These are phyloP conservation scores for Drosera spatulata DNA, from an alignment of 179 eudicot species.

Conservation along the genomic window DNA sequence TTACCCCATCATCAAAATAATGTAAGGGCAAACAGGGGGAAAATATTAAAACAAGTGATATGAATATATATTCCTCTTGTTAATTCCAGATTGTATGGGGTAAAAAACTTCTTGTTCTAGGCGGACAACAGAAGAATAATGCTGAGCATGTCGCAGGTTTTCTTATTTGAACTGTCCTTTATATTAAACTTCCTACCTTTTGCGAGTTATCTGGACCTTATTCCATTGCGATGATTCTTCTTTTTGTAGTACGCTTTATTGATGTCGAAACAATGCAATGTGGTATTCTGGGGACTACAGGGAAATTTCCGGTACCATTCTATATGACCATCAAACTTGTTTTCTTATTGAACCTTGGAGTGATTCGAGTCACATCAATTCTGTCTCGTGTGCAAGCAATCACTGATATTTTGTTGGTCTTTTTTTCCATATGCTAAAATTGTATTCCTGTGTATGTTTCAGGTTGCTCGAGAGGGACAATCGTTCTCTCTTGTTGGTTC, in stretches of 20 bases:
- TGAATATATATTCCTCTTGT: slow-evolving; percentile 3
- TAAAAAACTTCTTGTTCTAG: slow-evolving; percentile 50
- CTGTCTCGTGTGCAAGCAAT: too few species aligned
- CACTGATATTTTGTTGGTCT: too few species aligned
- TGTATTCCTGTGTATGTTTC: slow-evolving; percentile 8
- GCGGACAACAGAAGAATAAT: slow-evolving; percentile 47
- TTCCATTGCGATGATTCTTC: not conserved
- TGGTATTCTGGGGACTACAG: slow-evolving; percentile 61
- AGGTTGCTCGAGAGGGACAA: slow-evolving; percentile 89
- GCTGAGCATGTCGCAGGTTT: slow-evolving; percentile 55
- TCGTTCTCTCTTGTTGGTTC: slow-evolving; percentile 69
- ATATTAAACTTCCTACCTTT: not conserved
- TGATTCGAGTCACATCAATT: too few species aligned
- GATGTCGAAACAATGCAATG: slow-evolving; percentile 50
- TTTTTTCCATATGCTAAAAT: too few species aligned
- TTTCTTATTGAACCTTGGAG: too few species aligned
- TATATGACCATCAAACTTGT: too few species aligned
- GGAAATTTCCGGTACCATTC: slow-evolving; percentile 67
- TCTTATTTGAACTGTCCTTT: not conserved
- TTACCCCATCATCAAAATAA: too few species aligned
- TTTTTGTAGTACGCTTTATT: slow-evolving; percentile 49
- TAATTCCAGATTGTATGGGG: slow-evolving; percentile 63
- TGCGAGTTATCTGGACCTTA: slow-evolving; percentile 4
- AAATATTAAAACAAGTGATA: not conserved
- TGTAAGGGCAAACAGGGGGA: not conserved